Evolutionary conservation across 805 yeast species (phyloP).

Genomic region (Priceomyces fermenticarens): DNA sequence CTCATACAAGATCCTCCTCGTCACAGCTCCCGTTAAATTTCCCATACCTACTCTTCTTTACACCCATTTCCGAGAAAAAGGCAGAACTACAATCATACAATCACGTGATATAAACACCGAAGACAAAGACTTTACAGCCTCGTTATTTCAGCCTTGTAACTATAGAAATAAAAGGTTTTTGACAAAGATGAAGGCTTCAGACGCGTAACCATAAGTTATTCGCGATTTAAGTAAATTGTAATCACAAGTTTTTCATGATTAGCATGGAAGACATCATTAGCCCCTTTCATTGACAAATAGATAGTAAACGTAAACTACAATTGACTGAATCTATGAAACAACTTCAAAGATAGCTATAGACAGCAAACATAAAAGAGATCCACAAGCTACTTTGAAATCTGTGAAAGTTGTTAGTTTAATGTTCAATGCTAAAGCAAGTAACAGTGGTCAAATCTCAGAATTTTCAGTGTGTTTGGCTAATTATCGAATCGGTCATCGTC

Average conservation of each 20-base stretch:
- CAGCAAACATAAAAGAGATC: too few relatives aligned
- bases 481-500: conserved; percentile 69
- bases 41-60: background rate
- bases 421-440: background rate
- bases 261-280: conserved; percentile 60
- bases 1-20: conserved; percentile 16
- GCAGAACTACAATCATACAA: too few relatives aligned
- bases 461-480: conserved; percentile 65
- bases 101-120: too few relatives aligned
- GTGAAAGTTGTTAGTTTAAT: background rate
- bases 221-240: conserved; percentile 35
- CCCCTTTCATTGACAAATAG: conserved; percentile 11
- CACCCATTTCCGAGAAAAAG: too few relatives aligned
- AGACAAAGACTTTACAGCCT: too few relatives aligned
- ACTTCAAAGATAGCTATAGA: too few relatives aligned
- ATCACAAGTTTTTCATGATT: conserved; percentile 55
- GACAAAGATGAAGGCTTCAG: conserved; percentile 26
- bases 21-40: background rate
- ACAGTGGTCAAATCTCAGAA: conserved; percentile 42
- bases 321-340: too few relatives aligned
- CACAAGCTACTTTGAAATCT: background rate
- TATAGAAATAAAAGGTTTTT: background rate
- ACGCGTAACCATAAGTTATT: conserved; percentile 19
- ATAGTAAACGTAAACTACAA: too few relatives aligned
- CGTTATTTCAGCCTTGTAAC: too few relatives aligned